Conservation (phyloP, 2,329 filamentous ascomycete species). For the Periconia digitata region DNA sequence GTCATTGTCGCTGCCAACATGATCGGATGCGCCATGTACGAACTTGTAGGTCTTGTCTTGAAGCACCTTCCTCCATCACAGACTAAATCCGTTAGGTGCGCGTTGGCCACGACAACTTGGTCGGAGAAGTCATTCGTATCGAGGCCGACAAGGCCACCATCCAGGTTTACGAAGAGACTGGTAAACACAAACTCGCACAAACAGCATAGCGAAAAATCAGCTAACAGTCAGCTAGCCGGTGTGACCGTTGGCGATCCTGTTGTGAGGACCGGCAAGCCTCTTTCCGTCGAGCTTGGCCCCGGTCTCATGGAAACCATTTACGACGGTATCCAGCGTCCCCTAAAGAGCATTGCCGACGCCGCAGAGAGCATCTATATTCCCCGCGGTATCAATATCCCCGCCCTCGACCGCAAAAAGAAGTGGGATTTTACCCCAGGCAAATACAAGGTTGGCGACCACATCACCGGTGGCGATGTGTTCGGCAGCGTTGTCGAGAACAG, state of each 20-base stretch:
- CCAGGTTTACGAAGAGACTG: slow-evolving; percentile 98
- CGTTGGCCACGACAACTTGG: slow-evolving; percentile 88
- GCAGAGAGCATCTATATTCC: slow-evolving; percentile 96
- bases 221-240: slow-evolving; percentile 65
- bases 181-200: slow-evolving; percentile 52
- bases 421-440: slow-evolving; percentile 90
- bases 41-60: slow-evolving; percentile 67
- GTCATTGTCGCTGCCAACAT: slow-evolving; percentile 98
- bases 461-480: slow-evolving; percentile 95
- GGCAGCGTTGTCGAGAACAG: slow-evolving; percentile 95
- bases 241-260: slow-evolving; percentile 96
- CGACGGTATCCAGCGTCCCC: slow-evolving; percentile 96
- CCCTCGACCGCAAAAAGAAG: slow-evolving; percentile 86
- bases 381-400: slow-evolving; percentile 84
- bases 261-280: slow-evolving; percentile 83
- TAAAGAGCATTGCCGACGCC: slow-evolving; percentile 76
- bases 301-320: slow-evolving; percentile 99
- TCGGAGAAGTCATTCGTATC: slow-evolving; percentile 98
- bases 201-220: neutral
- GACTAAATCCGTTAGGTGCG: slow-evolving; percentile 63
- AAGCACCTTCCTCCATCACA: neutral
- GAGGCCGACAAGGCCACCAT: slow-evolving; percentile 94
- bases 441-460: slow-evolving; percentile 94
- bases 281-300: slow-evolving; percentile 95
- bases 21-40: slow-evolving; percentile 99